phyloP scores from a whole-genome alignment of 768 basidiomycete species.

The Pulveroboletus frians region DNA sequence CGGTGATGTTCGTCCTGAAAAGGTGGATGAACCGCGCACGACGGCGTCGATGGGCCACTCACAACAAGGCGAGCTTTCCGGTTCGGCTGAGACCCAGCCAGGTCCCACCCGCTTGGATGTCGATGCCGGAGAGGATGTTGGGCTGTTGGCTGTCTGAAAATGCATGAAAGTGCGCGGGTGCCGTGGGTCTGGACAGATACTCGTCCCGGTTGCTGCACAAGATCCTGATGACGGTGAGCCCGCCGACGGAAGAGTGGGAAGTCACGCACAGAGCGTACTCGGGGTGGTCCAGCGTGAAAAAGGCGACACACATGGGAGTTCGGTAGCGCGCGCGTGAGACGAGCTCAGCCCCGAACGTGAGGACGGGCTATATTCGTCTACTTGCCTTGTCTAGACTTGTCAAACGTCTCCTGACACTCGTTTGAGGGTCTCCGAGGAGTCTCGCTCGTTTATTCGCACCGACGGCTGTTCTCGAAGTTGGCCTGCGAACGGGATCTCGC shows the following conservation, averaged over 20 bases:
- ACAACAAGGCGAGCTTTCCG: constrained; percentile 72
- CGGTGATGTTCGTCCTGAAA: constrained; percentile 80
- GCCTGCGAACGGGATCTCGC: not conserved
- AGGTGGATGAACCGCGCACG: not conserved
- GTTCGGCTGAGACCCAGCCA: constrained; percentile 71
- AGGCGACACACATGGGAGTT: constrained; percentile 64
- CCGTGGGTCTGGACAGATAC: constrained; percentile 59
- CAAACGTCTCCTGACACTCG: constrained; percentile 3
- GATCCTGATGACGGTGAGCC: constrained; percentile 41
- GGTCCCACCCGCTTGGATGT: constrained; percentile 68
- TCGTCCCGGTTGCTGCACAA: constrained; percentile 78
- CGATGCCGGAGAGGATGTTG: constrained; percentile 67
- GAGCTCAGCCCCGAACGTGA: not conserved
- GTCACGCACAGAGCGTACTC: constrained; percentile 66
- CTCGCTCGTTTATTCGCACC: not conserved
- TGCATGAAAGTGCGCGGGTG: constrained; percentile 60
- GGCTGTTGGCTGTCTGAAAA: constrained; percentile 36
- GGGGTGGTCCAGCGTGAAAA: constrained; percentile 72
- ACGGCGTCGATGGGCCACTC: constrained; percentile 30
- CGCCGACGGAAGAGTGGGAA: constrained; percentile 1
- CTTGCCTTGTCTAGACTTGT: constrained; percentile 1
- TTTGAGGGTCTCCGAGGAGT: constrained; percentile 11
- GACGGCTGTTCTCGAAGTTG: not conserved
- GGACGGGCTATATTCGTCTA: not conserved
- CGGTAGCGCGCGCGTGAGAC: not conserved